Percentiles rank a stretch among this genome's conserved stretches.
phyloP scores from a whole-genome alignment of 2,329 filamentous ascomycete species.

The Sporothrix brunneoviolacea region DNA sequence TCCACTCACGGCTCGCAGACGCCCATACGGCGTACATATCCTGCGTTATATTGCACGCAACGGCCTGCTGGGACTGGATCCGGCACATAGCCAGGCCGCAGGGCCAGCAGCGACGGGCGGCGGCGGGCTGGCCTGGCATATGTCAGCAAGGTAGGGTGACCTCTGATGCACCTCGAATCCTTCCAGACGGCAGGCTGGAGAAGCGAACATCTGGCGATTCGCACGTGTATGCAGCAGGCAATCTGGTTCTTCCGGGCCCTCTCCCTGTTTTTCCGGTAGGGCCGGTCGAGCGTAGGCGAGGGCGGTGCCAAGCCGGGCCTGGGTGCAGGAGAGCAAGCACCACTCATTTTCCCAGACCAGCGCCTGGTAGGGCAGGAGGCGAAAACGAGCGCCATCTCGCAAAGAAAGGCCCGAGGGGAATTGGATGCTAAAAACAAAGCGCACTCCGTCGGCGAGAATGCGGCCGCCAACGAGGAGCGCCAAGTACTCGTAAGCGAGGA shows the following conservation, averaged over 20 bases:
- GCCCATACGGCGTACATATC: neutral
- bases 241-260: neutral
- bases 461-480: no score
- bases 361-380: no score
- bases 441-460: no score
- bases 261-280: neutral
- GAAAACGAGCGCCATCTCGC: no score
- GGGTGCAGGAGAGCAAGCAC: no score
- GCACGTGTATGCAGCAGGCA: neutral
- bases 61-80: neutral
- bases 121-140: neutral
- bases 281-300: neutral
- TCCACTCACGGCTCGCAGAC: neutral
- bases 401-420: no score
- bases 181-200: slow-evolving; percentile 1
- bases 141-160: neutral
- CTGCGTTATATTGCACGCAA: neutral
- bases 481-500: no score
- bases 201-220: neutral
- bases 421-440: no score
- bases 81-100: neutral
- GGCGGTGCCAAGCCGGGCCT: neutral
- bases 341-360: no score
- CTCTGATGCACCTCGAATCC: slow-evolving; percentile 5
- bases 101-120: neutral